Evolutionary conservation across 352 stramenopile genomes (phyloP), one percentile per base, ranked within the genome.

Genomic region (Phytophthora palmivora): DNA sequence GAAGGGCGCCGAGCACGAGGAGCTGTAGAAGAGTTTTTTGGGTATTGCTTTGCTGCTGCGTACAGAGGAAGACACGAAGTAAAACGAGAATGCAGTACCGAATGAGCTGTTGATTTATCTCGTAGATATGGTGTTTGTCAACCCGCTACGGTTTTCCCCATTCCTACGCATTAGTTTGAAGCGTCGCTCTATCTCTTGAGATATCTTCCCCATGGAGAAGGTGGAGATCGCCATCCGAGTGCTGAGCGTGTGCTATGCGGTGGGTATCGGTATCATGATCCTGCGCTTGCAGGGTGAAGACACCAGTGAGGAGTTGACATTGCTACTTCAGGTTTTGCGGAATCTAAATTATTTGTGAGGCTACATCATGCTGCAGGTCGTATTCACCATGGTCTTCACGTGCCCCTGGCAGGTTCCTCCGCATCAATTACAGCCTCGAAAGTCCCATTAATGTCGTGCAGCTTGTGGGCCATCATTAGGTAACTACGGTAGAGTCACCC

Each of bases 341-440:
- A 30, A n/a, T 36, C 43, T 62, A 10, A 39, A n/a, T n/a, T n/a
- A n/a, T n/a, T n/a, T n/a, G n/a, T n/a, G n/a, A 92, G 79, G 87
- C 56, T 82, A 73, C 63, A 91, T 90, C 42, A 87, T 94, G 79
- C 58, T 91, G 37, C 71, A 88, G 22, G 88, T 82, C 14, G 77
- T 92, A 34, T 94, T 86, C 70, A 89, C 82, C 6, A 87, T 94
- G 82, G 83, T 88, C 24, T 91, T 91, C 70, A 91, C 86, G 12
- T 94, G 82, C 58, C 86, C 86, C 10, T 92, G 83, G 82, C 89
- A 72, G 21, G 72, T 42, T 22, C 18, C 11, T n/a, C n/a, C n/a
- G 9, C 11, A 19, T 41, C 8, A 6, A 41, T 24, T 30, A 0
- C 4, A 12, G 22, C 8, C 15, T 26, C 4, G 16, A 36, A 24